Percentiles rank a stretch among this genome's conserved stretches.
Evolutionary conservation across 495 filamentous ascomycete genomes (phyloP).

Genomic region (Diplogelasinospora grovesii): DNA sequence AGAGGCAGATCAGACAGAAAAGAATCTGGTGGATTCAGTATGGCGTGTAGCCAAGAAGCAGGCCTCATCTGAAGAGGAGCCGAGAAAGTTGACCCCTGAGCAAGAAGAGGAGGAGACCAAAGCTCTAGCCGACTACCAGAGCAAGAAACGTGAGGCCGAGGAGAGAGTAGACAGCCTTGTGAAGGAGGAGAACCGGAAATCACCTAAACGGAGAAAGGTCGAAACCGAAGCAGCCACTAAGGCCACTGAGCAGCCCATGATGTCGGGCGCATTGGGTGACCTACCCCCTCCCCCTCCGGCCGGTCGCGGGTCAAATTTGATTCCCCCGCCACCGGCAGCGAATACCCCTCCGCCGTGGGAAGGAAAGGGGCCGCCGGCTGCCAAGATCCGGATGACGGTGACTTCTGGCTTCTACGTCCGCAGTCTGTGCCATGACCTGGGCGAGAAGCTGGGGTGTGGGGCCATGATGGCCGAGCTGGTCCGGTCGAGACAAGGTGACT

Average conservation of each 20-base stretch:
- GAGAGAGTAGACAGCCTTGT: conserved; percentile 38
- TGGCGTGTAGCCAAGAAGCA: conserved; percentile 46
- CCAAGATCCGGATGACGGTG: conserved; percentile 81
- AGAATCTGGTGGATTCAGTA: conserved; percentile 65
- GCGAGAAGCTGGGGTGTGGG: conserved; percentile 70
- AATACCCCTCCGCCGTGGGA: conserved; percentile 34
- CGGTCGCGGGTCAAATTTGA: conserved; percentile 28
- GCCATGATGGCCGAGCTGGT: conserved; percentile 82
- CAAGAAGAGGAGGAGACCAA: conserved; percentile 41
- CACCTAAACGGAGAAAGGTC: conserved; percentile 27
- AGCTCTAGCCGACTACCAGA: conserved; percentile 36
- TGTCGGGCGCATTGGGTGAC: conserved; percentile 46
- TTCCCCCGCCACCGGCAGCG: conserved; percentile 25
- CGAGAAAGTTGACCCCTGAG: conserved; percentile 34
- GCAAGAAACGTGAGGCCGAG: conserved; percentile 42
- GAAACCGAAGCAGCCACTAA: conserved; percentile 27
- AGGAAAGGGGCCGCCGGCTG: conserved; percentile 58
- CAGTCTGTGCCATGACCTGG: conserved; percentile 85
- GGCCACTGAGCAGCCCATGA: conserved; percentile 28
- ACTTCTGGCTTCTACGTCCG: conserved; percentile 97
- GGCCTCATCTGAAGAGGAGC: conserved; percentile 20
- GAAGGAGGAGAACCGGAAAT: conserved; percentile 13
- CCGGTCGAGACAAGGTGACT: conserved; percentile 74
- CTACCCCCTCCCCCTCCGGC: conserved; percentile 19
- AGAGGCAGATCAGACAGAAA: conserved; percentile 65